phyloP scores from a whole-genome alignment of 306 rosid species.

The Castanea crenata region DNA sequence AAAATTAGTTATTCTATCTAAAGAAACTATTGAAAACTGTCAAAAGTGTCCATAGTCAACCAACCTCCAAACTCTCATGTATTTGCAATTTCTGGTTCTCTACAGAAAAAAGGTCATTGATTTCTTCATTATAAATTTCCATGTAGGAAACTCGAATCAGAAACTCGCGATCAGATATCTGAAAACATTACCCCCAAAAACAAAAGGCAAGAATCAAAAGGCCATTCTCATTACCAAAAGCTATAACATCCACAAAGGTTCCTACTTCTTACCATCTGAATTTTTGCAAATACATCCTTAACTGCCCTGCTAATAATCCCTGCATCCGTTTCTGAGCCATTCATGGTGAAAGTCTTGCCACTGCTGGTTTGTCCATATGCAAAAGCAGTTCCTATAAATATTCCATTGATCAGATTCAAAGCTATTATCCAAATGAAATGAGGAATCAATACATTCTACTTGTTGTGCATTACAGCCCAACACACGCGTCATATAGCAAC shows the following conservation, averaged over 20 bases:
- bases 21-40: background rate
- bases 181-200: background rate
- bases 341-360: conserved; percentile 98
- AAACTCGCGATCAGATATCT: conserved; percentile 81
- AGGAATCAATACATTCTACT: background rate
- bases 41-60: conserved; percentile 19
- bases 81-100: conserved; percentile 91
- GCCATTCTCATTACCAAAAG: conserved; percentile 11
- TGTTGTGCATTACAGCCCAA: background rate
- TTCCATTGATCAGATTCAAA: conserved; percentile 19
- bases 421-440: conserved; percentile 3
- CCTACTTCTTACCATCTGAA: conserved; percentile 61
- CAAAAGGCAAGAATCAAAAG: conserved; percentile 4
- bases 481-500: no score
- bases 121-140: conserved; percentile 97
- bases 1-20: conserved; percentile 23
- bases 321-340: conserved; percentile 75
- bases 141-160: conserved; percentile 86
- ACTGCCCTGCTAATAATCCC: conserved; percentile 85
- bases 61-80: conserved; percentile 95
- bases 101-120: conserved; percentile 77
- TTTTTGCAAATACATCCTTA: conserved; percentile 71
- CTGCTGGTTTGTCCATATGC: conserved; percentile 99
- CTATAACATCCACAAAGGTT: background rate
- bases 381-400: conserved; percentile 80